Evolutionary conservation across 306 rosid species (phyloP).

Genomic region (Cucumis melo): DNA sequence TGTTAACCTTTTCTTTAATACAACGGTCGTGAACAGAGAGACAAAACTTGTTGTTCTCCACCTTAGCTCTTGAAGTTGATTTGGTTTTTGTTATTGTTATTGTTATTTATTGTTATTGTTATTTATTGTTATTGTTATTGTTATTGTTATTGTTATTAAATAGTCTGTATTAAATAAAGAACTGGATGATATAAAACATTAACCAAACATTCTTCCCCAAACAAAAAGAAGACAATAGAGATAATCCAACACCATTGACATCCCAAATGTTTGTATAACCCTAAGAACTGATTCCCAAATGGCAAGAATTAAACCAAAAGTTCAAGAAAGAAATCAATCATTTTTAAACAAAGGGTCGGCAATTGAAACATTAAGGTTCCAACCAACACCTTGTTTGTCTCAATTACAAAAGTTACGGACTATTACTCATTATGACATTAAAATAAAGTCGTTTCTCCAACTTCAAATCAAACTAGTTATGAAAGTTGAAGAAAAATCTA

Average conservation of each 20-base stretch:
- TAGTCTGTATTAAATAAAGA: background rate
- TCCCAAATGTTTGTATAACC: background rate
- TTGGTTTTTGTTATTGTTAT: no score
- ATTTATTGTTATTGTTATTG: no score
- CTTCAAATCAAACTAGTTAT: background rate
- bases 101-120: no score
- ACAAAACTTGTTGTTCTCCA: no score
- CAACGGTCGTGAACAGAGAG: no score
- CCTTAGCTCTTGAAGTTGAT: no score
- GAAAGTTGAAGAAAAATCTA: background rate
- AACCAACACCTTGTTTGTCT: background rate
- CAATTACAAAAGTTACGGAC: background rate
- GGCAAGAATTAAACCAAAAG: background rate
- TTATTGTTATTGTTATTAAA: no score
- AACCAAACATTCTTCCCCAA: no score
- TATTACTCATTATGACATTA: background rate
- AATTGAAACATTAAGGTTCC: background rate
- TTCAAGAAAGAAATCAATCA: background rate
- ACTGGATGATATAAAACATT: background rate
- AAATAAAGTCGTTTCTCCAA: background rate
- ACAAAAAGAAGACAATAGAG: background rate
- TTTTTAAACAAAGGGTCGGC: no score
- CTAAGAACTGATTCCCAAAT: background rate
- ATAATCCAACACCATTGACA: background rate
- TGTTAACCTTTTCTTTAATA: no score